These are phyloP conservation scores for Rubroboletus satanas DNA, from an alignment of 768 basidiomycete species.

Conservation along the genomic window DNA sequence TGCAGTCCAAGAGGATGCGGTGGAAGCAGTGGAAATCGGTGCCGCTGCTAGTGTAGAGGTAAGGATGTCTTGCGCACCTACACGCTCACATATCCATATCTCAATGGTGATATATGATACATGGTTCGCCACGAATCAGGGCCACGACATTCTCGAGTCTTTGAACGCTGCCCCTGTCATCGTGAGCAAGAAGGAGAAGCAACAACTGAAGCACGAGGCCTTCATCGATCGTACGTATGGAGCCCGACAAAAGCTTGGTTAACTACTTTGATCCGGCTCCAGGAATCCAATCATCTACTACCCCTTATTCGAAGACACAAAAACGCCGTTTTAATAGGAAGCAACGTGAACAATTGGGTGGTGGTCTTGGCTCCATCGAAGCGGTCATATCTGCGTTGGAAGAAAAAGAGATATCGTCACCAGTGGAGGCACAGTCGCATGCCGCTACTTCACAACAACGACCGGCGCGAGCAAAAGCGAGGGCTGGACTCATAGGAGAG, in stretches of 20 bases:
- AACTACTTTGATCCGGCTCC: not conserved
- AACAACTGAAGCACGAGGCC: conserved; percentile 58
- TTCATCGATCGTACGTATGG: conserved; percentile 57
- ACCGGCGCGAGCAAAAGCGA: conserved; percentile 20
- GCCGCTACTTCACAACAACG: conserved; percentile 15
- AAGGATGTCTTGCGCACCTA: conserved; percentile 8
- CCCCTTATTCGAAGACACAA: conserved; percentile 71
- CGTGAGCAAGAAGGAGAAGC: conserved; percentile 65
- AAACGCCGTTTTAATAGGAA: conserved; percentile 66
- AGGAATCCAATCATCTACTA: conserved; percentile 48
- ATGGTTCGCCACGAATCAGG: conserved; percentile 29
- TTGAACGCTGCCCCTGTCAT: conserved; percentile 26
- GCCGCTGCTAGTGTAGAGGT: conserved; percentile 32
- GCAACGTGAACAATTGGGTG: conserved; percentile 55
- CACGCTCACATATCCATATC: not conserved
- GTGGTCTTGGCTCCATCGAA: conserved; percentile 49
- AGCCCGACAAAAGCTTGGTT: not conserved
- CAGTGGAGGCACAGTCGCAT: conserved; percentile 13
- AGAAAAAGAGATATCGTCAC: conserved; percentile 26
- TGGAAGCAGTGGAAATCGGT: conserved; percentile 48
- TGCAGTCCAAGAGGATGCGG: conserved; percentile 46
- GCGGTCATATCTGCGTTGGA: conserved; percentile 54
- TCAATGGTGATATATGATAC: not conserved
- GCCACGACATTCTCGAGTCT: conserved; percentile 41
- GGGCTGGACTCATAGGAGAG: conserved; percentile 61